Evolutionary conservation across 208 protist species (phyloP).

Genomic region (Acanthamoeba castellanii): DNA sequence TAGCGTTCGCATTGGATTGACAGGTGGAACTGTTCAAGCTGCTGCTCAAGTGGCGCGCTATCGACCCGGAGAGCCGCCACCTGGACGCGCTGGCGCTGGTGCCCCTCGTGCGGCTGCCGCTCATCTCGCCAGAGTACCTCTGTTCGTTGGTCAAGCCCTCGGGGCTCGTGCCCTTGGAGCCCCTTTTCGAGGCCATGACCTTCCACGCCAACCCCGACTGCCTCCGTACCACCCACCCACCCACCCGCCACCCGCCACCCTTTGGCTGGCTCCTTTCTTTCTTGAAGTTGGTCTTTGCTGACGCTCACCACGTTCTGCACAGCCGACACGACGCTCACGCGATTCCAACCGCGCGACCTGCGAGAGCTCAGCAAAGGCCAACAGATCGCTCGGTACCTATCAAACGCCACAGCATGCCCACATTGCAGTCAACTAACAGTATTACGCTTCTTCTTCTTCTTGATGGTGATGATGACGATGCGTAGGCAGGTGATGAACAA

Average conservation of each 20-base stretch:
- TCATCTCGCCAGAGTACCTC: constrained; percentile 20
- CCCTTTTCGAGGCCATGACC: constrained; percentile 17
- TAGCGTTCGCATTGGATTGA: neutral
- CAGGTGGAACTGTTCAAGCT: constrained; percentile 13
- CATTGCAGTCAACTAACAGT: no score
- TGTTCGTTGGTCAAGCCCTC: constrained; percentile 18
- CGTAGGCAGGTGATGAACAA: neutral
- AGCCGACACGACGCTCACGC: constrained; percentile 7
- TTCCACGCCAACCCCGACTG: constrained; percentile 14
- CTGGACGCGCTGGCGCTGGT: constrained; percentile 9
- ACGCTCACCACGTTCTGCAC: neutral
- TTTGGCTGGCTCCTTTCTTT: no score
- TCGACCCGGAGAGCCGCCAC: constrained; percentile 13
- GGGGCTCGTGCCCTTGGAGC: neutral
- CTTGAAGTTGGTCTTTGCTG: no score
- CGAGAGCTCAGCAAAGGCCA: neutral
- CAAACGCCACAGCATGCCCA: no score
- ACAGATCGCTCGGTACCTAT: neutral
- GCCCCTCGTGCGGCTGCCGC: neutral
- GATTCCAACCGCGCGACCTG: neutral
- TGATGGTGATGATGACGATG: neutral
- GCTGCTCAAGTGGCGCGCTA: neutral
- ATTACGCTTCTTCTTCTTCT: neutral
- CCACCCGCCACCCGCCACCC: no score
- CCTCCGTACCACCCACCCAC: neutral